These are phyloP conservation scores for Dryas octopetala DNA, from an alignment of 306 rosid species.

Conservation along the genomic window DNA sequence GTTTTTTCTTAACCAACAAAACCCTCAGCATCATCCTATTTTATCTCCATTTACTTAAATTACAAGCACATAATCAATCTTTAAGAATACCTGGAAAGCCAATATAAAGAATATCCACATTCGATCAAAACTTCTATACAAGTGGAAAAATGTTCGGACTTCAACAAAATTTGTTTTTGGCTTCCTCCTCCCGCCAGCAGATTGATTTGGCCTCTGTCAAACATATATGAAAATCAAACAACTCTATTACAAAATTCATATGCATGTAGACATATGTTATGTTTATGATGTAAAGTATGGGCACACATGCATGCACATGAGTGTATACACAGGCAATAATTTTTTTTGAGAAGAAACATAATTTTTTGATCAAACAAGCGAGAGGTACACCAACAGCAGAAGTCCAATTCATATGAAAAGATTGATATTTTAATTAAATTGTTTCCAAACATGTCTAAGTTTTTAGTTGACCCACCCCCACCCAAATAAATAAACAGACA, in stretches of 20 bases:
- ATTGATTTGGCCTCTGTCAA: slow-evolving; percentile 61
- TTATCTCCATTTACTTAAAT: slow-evolving; percentile 3
- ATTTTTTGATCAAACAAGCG: too few relatives aligned
- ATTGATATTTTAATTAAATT: background rate
- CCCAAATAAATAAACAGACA: slow-evolving; percentile 18
- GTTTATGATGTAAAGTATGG: background rate
- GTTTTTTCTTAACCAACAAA: background rate
- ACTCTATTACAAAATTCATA: background rate
- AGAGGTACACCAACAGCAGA: too few relatives aligned
- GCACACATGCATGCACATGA: background rate
- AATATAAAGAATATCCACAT: slow-evolving; percentile 97
- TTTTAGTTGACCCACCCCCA: background rate
- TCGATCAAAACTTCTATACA: slow-evolving; percentile 93
- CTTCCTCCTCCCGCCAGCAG: slow-evolving; percentile 60
- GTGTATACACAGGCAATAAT: background rate
- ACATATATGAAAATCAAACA: slow-evolving; percentile 23
- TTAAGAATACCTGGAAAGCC: slow-evolving; percentile 82
- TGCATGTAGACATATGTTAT: background rate
- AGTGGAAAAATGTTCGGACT: slow-evolving; percentile 89
- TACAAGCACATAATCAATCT: slow-evolving; percentile 15
- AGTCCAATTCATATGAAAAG: background rate
- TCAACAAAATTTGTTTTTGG: slow-evolving; percentile 95
- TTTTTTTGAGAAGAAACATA: too few relatives aligned
- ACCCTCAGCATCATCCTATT: background rate
- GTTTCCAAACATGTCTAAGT: background rate